Percentiles rank a stretch among this genome's conserved stretches.
These are phyloP conservation scores for Echites panduratus DNA, from an alignment of 257 asterid genomes.

Conservation along the genomic window DNA sequence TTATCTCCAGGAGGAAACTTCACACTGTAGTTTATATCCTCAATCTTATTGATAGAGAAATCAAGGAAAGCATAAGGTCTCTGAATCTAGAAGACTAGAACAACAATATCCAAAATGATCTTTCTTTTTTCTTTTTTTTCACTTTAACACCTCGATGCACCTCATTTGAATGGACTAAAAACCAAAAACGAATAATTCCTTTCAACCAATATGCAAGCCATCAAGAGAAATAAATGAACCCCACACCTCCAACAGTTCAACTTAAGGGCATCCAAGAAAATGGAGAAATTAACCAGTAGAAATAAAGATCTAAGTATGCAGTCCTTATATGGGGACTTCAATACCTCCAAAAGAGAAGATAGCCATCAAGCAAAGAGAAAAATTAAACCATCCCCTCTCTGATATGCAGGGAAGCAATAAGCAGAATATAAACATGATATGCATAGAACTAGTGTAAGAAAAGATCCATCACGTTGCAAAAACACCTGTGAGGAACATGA, in stretches of 20 bases:
- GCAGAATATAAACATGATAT: background rate
- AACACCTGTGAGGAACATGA: slow-evolving; percentile 96
- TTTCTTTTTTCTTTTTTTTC: background rate
- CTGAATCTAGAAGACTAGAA: too few species aligned
- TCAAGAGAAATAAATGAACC: slow-evolving; percentile 1
- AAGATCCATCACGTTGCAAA: slow-evolving; percentile 6
- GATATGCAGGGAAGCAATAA: background rate
- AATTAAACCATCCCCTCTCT: background rate
- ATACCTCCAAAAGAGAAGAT: background rate
- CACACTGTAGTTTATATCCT: background rate
- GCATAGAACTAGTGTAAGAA: background rate
- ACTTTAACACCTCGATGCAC: background rate
- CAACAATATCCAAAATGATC: background rate
- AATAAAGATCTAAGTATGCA: background rate
- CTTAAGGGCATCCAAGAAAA: background rate
- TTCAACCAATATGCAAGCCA: background rate
- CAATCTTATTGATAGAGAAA: background rate
- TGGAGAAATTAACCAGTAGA: background rate
- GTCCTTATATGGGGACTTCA: background rate
- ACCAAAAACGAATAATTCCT: background rate
- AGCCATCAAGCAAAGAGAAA: background rate
- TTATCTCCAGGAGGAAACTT: background rate
- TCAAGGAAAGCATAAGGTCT: background rate
- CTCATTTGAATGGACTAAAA: background rate
- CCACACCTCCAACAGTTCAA: background rate